phyloP scores from a whole-genome alignment of 1,139 yeast genomes.

The Spathaspora jeffriesii region DNA sequence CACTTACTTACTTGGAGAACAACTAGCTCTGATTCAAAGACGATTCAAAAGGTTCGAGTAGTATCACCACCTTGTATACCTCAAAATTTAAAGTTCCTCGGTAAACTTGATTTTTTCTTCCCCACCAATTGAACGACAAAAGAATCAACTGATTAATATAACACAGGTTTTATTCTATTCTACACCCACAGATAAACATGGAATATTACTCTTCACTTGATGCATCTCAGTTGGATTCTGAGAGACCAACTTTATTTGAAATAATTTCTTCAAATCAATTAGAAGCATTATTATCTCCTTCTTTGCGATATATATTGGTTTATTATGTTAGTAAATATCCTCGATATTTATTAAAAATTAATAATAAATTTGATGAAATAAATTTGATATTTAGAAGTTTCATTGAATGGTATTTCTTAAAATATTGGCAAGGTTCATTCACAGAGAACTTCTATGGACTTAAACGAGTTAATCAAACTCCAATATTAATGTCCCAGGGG shows the following conservation, averaged over 20 bases:
- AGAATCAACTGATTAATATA: not conserved
- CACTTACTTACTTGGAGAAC: no score
- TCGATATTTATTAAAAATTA: conserved; percentile 57
- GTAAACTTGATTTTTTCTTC: not conserved
- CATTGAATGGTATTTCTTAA: conserved; percentile 75
- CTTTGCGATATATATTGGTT: conserved; percentile 76
- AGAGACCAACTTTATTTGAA: conserved; percentile 82
- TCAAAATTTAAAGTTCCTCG: not conserved
- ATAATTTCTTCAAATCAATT: conserved; percentile 80
- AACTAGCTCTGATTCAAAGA: no score
- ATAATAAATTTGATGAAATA: conserved; percentile 77
- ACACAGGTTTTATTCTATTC: not conserved
- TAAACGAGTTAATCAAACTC: conserved; percentile 56
- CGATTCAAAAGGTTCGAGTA: no score
- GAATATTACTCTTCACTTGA: conserved; percentile 82
- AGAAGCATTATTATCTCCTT: conserved; percentile 77
- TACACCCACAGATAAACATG: conserved; percentile 37
- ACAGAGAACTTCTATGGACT: conserved; percentile 93
- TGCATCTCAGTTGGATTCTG: conserved; percentile 73
- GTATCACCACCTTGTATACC: no score
- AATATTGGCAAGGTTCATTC: conserved; percentile 80
- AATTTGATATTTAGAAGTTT: conserved; percentile 61
- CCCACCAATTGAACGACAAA: not conserved
- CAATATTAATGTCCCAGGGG: conserved; percentile 26
- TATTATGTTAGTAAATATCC: conserved; percentile 85